Evolutionary conservation across 2,329 filamentous ascomycete species (phyloP), one percentile per base, ranked within the genome.

Genomic region (Colletotrichum karsti): DNA sequence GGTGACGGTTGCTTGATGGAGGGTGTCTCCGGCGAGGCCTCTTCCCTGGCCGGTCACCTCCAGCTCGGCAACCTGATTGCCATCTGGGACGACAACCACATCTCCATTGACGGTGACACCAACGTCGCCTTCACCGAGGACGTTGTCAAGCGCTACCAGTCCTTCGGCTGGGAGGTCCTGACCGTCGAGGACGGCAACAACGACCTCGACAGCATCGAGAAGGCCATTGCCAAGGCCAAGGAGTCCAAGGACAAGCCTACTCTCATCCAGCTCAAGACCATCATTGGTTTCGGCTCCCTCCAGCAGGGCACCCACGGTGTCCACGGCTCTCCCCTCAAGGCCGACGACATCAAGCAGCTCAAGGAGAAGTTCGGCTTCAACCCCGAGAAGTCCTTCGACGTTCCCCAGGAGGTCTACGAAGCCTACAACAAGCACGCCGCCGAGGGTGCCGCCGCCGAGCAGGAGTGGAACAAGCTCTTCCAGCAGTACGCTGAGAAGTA

Each of bases 1-100:
- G 96, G 96, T 80, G 96, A 99, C 87, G 96, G 96, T 74, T 99
- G 96, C 85, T 90, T 97, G 84, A 97, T 97, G 95, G 96, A 99
- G 88, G 96, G 96, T 88, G 89, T 99, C 85, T 94, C 96, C 74
- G 90, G 90, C 79, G 96, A 99, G 87, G 95, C 96, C 77, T 93
- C 88, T 75, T 97, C 94, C 69, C 88, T 94, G 74, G 96, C 96
- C 74, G 96, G 96, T 79, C 96, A 99, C 87, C 89, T 98, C 82
- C 93, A 98, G 89, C 91, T 99, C 73, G 96, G 95, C 80, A 99
- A 98, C 89, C 88, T 99, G 78, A 98, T 98, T 83, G 91, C 90
- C 83, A 89, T 99, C 84, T 99, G 95, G 83, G 96, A 99, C 80
- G 96, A 99, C 88, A 99, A 99, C 90, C 93, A 97, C 83, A 98